Evolutionary conservation across 2,329 filamentous ascomycete genomes (phyloP).

Genomic region (Neurospora sp.): DNA sequence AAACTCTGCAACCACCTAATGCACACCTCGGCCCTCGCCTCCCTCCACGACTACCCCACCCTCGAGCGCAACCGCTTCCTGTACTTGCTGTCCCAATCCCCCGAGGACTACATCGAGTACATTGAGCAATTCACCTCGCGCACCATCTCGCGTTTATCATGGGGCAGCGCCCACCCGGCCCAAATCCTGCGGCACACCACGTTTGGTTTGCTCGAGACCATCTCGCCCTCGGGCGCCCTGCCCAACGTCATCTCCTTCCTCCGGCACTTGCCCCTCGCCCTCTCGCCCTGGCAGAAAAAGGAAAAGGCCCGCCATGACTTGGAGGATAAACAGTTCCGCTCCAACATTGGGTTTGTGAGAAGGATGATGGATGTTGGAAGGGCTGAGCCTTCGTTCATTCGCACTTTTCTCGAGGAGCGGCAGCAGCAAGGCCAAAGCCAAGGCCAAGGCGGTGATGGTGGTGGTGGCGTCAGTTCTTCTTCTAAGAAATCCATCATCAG

Average conservation of each 20-base stretch:
- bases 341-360: conserved; percentile 28
- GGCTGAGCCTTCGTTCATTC: conserved; percentile 31
- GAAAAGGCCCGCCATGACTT: conserved; percentile 30
- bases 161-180: conserved; percentile 33
- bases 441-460: too few relatives aligned
- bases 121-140: conserved; percentile 38
- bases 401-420: conserved; percentile 27
- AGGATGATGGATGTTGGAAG: conserved; percentile 22
- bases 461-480: neutral
- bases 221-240: conserved; percentile 33
- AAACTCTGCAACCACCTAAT: conserved; percentile 35
- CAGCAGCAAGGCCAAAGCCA: too few relatives aligned
- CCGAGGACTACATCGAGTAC: conserved; percentile 33
- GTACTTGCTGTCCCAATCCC: conserved; percentile 29
- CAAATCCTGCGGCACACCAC: conserved; percentile 33
- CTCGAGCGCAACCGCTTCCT: conserved; percentile 36
- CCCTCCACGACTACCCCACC: conserved; percentile 32
- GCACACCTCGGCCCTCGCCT: conserved; percentile 25
- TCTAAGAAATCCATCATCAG: neutral
- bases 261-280: conserved; percentile 25
- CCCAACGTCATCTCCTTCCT: conserved; percentile 31
- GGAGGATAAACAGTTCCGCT: conserved; percentile 28
- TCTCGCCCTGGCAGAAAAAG: conserved; percentile 36
- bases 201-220: conserved; percentile 34
- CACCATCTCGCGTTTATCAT: conserved; percentile 34